Conservation (phyloP, 805 yeast genomes). For the Lachancea mirantina region DNA sequence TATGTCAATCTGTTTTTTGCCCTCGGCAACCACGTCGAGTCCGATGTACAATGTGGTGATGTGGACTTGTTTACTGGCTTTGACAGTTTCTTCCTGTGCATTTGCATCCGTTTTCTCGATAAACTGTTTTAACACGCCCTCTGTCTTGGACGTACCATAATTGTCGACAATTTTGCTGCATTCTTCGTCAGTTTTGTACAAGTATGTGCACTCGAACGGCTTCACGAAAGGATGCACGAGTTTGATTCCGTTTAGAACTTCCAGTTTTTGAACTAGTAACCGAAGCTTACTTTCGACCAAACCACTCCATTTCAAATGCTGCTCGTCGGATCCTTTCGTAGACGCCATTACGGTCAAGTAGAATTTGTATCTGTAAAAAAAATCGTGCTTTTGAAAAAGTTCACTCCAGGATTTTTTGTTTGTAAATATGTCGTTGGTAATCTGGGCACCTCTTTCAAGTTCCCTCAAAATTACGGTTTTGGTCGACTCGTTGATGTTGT, state of each 20-base stretch:
- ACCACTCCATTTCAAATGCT: constrained; percentile 88
- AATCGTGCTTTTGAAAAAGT: constrained; percentile 70
- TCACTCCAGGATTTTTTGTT: constrained; percentile 69
- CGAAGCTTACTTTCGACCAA: constrained; percentile 85
- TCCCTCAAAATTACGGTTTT: constrained; percentile 77
- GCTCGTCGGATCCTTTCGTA: constrained; percentile 66
- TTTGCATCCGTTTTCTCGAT: constrained; percentile 33
- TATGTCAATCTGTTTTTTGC: constrained; percentile 63
- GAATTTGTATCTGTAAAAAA: constrained; percentile 77
- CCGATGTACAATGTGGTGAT: constrained; percentile 80
- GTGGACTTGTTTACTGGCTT: constrained; percentile 37
- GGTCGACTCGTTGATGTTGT: constrained; percentile 85
- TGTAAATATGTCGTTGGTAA: constrained; percentile 58
- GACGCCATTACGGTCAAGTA: constrained; percentile 77
- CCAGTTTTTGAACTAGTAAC: constrained; percentile 74
- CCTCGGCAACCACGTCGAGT: constrained; percentile 43
- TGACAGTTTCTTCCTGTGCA: constrained; percentile 28
- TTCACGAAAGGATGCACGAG: constrained; percentile 89
- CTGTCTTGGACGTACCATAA: constrained; percentile 57
- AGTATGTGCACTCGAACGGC: constrained; percentile 52
- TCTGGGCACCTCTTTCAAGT: constrained; percentile 63
- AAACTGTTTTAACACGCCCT: constrained; percentile 33
- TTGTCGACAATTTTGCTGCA: constrained; percentile 50
- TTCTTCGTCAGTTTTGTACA: constrained; percentile 46
- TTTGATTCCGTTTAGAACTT: constrained; percentile 63